phyloP scores from a whole-genome alignment of 2,329 filamentous ascomycete genomes.

The Tolypocladium endophyticum region DNA sequence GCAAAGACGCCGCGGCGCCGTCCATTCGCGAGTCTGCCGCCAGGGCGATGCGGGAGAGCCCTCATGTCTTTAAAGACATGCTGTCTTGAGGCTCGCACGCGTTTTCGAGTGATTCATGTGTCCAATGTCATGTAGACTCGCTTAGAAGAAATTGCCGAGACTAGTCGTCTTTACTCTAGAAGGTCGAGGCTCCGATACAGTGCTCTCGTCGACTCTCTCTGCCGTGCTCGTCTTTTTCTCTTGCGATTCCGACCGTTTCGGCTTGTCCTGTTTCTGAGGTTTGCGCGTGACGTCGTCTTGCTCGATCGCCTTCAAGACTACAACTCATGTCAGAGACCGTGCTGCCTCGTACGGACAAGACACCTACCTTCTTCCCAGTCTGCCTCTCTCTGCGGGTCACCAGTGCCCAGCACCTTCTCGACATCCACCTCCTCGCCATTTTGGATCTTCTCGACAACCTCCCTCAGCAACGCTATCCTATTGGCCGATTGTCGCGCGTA shows the following conservation, averaged over 20 bases:
- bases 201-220: conserved; percentile 5
- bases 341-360: background rate
- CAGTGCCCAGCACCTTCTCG: conserved; percentile 69
- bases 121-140: background rate
- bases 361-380: conserved; percentile 77
- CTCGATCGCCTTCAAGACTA: conserved; percentile 58
- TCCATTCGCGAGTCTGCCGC: background rate
- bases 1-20: conserved; percentile 13
- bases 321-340: conserved; percentile 5
- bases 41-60: background rate
- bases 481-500: conserved; percentile 70
- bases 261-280: conserved; percentile 30
- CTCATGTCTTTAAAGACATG: conserved; percentile 45
- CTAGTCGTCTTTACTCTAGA: conserved; percentile 15
- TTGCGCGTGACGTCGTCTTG: conserved; percentile 46
- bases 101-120: conserved; percentile 5
- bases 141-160: conserved; percentile 42
- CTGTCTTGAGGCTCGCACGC: conserved; percentile 32
- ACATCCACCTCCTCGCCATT: conserved; percentile 75
- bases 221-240: conserved; percentile 1
- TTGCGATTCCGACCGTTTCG: conserved; percentile 17
- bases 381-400: conserved; percentile 60
- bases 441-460: conserved; percentile 62
- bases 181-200: conserved; percentile 10
- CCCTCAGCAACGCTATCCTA: conserved; percentile 64